Percentiles rank a stretch among this genome's conserved stretches.
These are phyloP conservation scores for Pseudonectria foliicola DNA, from an alignment of 2,329 filamentous ascomycete genomes.

Conservation along the genomic window DNA sequence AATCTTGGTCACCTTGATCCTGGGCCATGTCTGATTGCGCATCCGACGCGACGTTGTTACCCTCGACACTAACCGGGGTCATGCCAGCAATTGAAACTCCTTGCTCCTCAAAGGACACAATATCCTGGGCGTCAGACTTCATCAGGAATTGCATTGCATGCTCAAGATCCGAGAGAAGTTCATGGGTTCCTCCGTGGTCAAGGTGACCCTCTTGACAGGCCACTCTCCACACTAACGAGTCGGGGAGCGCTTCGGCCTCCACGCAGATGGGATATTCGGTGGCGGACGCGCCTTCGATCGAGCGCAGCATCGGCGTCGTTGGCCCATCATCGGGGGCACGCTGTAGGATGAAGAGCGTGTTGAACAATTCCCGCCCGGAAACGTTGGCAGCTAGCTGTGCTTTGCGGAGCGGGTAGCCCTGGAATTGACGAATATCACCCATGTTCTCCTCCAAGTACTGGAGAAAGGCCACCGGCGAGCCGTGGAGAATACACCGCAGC, in stretches of 20 bases:
- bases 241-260: conserved; percentile 61
- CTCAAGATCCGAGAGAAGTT: conserved; percentile 55
- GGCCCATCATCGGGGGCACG: conserved; percentile 17
- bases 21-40: neutral
- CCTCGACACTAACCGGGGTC: conserved; percentile 18
- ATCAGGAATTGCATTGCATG: conserved; percentile 51
- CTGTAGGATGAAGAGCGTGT: conserved; percentile 51
- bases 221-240: conserved; percentile 59
- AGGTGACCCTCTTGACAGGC: conserved; percentile 58
- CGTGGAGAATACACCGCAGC: conserved; percentile 66
- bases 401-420: conserved; percentile 70
- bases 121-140: conserved; percentile 35
- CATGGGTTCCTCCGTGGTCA: conserved; percentile 35
- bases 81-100: conserved; percentile 60
- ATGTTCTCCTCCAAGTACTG: conserved; percentile 67
- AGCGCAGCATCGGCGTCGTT: conserved; percentile 45
- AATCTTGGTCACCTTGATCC: conserved; percentile 14
- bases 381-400: conserved; percentile 42
- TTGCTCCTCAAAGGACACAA: conserved; percentile 46
- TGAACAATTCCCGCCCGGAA: conserved; percentile 38
- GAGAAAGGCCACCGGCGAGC: conserved; percentile 56
- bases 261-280: conserved; percentile 78
- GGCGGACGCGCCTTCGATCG: conserved; percentile 55
- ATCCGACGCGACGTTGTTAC: no score
- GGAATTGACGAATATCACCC: conserved; percentile 58